phyloP scores from a whole-genome alignment of 768 basidiomycete species.

The Fistulinella prunicolor region DNA sequence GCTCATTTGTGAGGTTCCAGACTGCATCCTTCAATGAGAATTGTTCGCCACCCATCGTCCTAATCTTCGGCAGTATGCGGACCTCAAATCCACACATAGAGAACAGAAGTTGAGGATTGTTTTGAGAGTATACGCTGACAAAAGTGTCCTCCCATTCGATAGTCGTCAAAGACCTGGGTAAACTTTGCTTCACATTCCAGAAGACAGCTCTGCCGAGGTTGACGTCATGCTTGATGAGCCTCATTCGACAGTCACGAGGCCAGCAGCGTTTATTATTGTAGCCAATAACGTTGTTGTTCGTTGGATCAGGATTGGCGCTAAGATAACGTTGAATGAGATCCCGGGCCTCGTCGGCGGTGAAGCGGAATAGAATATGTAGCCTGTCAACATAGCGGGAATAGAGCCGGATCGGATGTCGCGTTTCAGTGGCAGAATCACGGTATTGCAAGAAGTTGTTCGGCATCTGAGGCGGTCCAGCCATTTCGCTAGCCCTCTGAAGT shows the following conservation, averaged over 20 bases:
- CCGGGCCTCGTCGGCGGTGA: slow-evolving; percentile 94
- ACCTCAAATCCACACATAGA: slow-evolving; percentile 99
- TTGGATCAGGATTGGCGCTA: slow-evolving; percentile 96
- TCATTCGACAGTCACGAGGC: slow-evolving; percentile 99
- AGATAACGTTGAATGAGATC: slow-evolving; percentile 98
- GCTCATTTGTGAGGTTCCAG: slow-evolving; percentile 96
- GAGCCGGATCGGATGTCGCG: slow-evolving; percentile 94
- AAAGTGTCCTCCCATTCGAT: slow-evolving; percentile 99
- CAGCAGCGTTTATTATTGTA: slow-evolving; percentile 99
- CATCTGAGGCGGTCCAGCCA: slow-evolving; percentile 97
- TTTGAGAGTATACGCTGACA: slow-evolving; percentile 94
- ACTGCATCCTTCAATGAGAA: slow-evolving; percentile 96
- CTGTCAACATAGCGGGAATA: slow-evolving; percentile 97
- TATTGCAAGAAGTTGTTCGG: slow-evolving; percentile 99
- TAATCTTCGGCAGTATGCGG: slow-evolving; percentile 93
- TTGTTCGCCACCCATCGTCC: slow-evolving; percentile 94
- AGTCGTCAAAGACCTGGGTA: slow-evolving; percentile 93
- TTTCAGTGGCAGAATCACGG: slow-evolving; percentile 92
- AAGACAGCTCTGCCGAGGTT: slow-evolving; percentile 97
- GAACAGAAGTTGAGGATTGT: slow-evolving; percentile 96
- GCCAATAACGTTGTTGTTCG: slow-evolving; percentile 97
- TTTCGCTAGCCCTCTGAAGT: slow-evolving; percentile 96
- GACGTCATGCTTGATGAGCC: slow-evolving; percentile 98
- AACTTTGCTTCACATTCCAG: slow-evolving; percentile 98
- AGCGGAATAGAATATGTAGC: slow-evolving; percentile 95